Evolutionary conservation across 192 early-diverging fungal genomes (phyloP).

Genomic region (Polychytrium aggregatum): DNA sequence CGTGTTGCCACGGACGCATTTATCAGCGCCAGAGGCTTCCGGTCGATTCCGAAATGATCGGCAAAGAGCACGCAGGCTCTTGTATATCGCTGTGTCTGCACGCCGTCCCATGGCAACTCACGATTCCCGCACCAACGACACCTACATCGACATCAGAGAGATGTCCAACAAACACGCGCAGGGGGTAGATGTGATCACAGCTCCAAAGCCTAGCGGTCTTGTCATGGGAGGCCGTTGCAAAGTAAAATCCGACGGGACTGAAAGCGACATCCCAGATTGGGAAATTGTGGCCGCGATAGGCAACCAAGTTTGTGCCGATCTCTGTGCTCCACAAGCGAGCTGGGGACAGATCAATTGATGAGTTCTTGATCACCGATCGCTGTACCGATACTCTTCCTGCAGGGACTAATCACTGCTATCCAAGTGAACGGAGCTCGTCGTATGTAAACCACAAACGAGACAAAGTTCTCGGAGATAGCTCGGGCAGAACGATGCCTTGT

Average conservation of each 20-base stretch:
- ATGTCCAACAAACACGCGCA: constrained; percentile 97
- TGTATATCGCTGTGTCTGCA: constrained; percentile 34
- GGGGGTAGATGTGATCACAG: constrained; percentile 88
- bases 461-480: too few species aligned
- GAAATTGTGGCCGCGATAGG: constrained; percentile 93
- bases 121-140: too few species aligned
- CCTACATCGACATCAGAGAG: constrained; percentile 90
- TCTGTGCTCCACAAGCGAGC: constrained; percentile 93
- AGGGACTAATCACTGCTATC: too few species aligned
- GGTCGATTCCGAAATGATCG: constrained; percentile 2
- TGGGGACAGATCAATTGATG: constrained; percentile 20
- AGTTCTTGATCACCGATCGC: too few species aligned
- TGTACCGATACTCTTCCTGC: too few species aligned
- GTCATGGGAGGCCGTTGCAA: constrained; percentile 93
- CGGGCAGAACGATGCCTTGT: too few species aligned
- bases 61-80: neutral
- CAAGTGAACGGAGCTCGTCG: too few species aligned
- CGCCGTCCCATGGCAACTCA: too few species aligned
- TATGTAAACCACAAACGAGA: too few species aligned
- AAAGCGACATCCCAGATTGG: constrained; percentile 96
- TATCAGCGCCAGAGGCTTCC: neutral
- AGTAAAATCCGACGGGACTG: constrained; percentile 85
- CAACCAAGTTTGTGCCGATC: constrained; percentile 82
- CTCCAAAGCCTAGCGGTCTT: constrained; percentile 93
- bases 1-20: neutral